These are phyloP conservation scores for Cystobasidium onofrii DNA, from an alignment of 768 basidiomycete genomes.

Conservation along the genomic window DNA sequence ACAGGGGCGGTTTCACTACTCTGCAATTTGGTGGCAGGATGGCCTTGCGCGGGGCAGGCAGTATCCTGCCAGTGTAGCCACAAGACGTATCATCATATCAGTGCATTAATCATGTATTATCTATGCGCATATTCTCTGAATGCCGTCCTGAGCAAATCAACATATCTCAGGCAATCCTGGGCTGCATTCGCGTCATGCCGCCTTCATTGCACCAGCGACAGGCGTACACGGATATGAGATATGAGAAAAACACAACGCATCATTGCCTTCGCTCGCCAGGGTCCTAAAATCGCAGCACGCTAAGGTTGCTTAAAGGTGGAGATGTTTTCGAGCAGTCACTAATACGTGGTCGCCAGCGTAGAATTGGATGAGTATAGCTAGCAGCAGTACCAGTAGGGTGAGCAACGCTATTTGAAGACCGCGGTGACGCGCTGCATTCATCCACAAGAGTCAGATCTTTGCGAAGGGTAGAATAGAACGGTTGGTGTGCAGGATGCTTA, in stretches of 20 bases:
- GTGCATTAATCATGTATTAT: neutral
- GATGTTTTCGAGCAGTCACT: neutral
- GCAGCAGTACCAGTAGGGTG: slow-evolving; percentile 9
- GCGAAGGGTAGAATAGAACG: too few relatives aligned
- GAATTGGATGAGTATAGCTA: slow-evolving; percentile 21
- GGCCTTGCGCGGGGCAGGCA: slow-evolving; percentile 74
- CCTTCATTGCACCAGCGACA: too few relatives aligned
- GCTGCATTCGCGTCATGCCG: too few relatives aligned
- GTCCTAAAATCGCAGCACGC: too few relatives aligned
- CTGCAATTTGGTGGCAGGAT: slow-evolving; percentile 69
- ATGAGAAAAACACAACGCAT: too few relatives aligned
- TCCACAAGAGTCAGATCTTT: too few relatives aligned
- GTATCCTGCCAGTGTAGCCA: slow-evolving; percentile 64
- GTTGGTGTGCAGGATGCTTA: neutral
- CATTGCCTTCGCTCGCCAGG: too few relatives aligned
- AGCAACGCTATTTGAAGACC: slow-evolving; percentile 3
- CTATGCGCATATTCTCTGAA: too few relatives aligned
- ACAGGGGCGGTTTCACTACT: slow-evolving; percentile 52
- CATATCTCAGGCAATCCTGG: too few relatives aligned
- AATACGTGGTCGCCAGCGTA: slow-evolving; percentile 19
- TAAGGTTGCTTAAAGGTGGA: neutral
- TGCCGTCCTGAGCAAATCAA: too few relatives aligned
- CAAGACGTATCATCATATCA: neutral
- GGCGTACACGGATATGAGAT: too few relatives aligned
- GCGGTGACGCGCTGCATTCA: slow-evolving; percentile 10